Percentiles rank a stretch among this genome's conserved stretches.
Conservation (phyloP, 306 rosid genomes). For the Ormosia emarginata region DNA sequence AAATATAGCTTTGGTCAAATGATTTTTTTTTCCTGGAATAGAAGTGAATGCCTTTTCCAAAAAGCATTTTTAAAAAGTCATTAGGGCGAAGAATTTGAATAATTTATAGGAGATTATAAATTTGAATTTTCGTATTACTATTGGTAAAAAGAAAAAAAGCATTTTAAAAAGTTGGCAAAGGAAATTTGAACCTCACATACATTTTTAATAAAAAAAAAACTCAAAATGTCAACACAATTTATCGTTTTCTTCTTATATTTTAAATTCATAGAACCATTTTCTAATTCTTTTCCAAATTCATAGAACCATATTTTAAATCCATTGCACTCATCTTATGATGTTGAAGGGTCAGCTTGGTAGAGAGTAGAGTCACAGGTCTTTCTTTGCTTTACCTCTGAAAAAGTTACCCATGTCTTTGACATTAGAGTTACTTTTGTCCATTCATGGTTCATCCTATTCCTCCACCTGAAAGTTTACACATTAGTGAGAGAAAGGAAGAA, state of each 20-base stretch:
- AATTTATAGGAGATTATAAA: no score
- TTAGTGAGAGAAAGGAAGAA: not conserved
- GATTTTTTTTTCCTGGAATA: no score
- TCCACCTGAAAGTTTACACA: not conserved
- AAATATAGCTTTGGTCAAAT: no score
- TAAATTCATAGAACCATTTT: not conserved
- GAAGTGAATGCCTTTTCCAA: no score
- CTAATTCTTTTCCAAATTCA: not conserved
- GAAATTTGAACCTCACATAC: not conserved
- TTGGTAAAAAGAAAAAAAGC: not conserved
- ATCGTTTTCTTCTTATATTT: not conserved
- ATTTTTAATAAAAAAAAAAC: not conserved
- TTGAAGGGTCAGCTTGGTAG: not conserved
- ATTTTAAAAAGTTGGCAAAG: not conserved
- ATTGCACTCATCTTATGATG: not conserved
- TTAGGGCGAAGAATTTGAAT: no score
- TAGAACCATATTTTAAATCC: no score
- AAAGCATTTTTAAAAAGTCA: no score
- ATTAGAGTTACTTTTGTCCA: slow-evolving; percentile 38
- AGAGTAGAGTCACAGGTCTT: not conserved
- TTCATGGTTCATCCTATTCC: not conserved
- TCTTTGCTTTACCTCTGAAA: slow-evolving; percentile 14
- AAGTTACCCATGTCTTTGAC: slow-evolving; percentile 16
- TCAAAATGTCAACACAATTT: not conserved
- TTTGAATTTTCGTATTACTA: no score